These are phyloP conservation scores for Chytriomyces sp. DNA, from an alignment of 192 early-diverging fungal genomes.

Conservation along the genomic window DNA sequence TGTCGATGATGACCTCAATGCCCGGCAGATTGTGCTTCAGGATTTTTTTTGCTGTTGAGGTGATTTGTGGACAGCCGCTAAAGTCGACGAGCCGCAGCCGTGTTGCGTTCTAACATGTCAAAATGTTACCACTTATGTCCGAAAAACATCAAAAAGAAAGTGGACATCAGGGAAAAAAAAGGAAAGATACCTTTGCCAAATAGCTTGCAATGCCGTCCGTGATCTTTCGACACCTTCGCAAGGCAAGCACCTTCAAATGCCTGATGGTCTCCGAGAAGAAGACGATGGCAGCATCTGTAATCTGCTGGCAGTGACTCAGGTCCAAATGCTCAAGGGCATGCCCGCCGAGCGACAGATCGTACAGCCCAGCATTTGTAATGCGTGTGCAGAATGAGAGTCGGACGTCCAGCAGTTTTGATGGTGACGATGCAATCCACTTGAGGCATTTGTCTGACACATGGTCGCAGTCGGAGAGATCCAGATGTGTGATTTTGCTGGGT, in stretches of 20 bases:
- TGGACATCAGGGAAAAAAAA: too few relatives aligned
- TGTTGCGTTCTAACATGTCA: constrained; percentile 14
- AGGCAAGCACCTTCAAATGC: constrained; percentile 36
- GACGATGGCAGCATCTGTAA: constrained; percentile 53
- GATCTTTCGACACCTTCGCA: constrained; percentile 50
- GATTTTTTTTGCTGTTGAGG: constrained; percentile 21
- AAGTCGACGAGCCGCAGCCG: constrained; percentile 35
- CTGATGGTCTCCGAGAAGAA: constrained; percentile 46
- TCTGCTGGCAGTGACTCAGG: constrained; percentile 47
- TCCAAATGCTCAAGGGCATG: constrained; percentile 48
- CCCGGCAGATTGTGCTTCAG: constrained; percentile 18
- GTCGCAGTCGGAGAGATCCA: constrained; percentile 56
- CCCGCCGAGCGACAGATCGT: constrained; percentile 51
- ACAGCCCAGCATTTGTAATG: constrained; percentile 56
- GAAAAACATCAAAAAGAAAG: too few relatives aligned
- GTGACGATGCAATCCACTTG: constrained; percentile 56
- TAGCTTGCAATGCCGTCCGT: constrained; percentile 46
- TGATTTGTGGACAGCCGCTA: constrained; percentile 45
- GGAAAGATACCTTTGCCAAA: constrained; percentile 21
- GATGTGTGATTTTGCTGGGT: constrained; percentile 33
- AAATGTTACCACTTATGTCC: too few relatives aligned
- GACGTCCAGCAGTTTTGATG: constrained; percentile 44
- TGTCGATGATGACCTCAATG: constrained; percentile 19
- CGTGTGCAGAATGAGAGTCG: constrained; percentile 55
- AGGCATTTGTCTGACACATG: constrained; percentile 57